A percentile compares a stretch with the other conserved stretches of the same genome.
phyloP scores from a whole-genome alignment of 257 asterid genomes.

The Sherardia arvensis region DNA sequence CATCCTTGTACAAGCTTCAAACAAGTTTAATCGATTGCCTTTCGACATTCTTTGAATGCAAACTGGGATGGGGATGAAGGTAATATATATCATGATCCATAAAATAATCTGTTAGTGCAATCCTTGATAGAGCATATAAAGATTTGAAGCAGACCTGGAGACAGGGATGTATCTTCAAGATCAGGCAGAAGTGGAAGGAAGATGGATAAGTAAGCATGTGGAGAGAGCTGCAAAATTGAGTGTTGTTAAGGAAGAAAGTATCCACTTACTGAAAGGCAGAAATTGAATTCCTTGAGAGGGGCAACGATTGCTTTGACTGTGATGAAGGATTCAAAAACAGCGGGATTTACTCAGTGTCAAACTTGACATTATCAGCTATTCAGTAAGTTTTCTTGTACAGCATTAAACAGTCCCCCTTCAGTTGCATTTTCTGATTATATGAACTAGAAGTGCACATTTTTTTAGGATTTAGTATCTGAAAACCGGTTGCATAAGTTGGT shows the following conservation, averaged over 20 bases:
- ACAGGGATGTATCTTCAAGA: no score
- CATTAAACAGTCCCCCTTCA: no score
- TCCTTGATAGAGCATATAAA: not conserved
- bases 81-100: slow-evolving; percentile 3
- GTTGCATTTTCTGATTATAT: slow-evolving; percentile 10
- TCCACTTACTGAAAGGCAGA: slow-evolving; percentile 47
- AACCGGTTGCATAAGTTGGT: slow-evolving; percentile 65
- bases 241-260: slow-evolving; percentile 64
- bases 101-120: not conserved
- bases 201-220: slow-evolving; percentile 54
- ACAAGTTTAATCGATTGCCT: slow-evolving; percentile 22
- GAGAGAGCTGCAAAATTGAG: slow-evolving; percentile 64
- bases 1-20: slow-evolving; percentile 22
- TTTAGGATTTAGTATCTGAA: slow-evolving; percentile 64
- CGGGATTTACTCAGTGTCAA: slow-evolving; percentile 90
- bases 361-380: slow-evolving; percentile 71
- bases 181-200: slow-evolving; percentile 37
- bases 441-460: slow-evolving; percentile 8
- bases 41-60: slow-evolving; percentile 21
- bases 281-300: slow-evolving; percentile 56
- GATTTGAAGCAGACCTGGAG: slow-evolving; percentile 12
- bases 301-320: slow-evolving; percentile 65
- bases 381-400: slow-evolving; percentile 38
- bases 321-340: slow-evolving; percentile 13
- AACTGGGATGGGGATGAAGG: slow-evolving; percentile 27